A percentile compares a stretch with the other conserved stretches of the same genome.
phyloP scores from a whole-genome alignment of 2,329 filamentous ascomycete genomes.

The Sporothrix schenckii region DNA sequence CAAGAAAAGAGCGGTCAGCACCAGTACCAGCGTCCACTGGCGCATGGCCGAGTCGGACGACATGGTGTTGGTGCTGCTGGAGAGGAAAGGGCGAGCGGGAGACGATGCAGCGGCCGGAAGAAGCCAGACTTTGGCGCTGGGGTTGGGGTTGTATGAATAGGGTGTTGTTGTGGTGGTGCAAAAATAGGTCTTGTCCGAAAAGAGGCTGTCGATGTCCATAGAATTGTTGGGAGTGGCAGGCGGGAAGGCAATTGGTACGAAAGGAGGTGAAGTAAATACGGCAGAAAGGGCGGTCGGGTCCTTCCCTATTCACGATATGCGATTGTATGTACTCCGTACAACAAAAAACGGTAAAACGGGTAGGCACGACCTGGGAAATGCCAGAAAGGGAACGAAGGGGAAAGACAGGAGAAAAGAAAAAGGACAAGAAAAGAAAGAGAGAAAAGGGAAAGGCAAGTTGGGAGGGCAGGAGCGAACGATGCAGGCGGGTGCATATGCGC shows the following conservation, averaged over 20 bases:
- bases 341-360: conserved; percentile 17
- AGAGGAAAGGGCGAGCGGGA: background rate
- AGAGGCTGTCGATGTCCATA: conserved; percentile 20
- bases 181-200: conserved; percentile 23
- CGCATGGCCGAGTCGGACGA: conserved; percentile 55
- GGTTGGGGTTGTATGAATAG: background rate
- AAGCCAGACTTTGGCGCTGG: conserved; percentile 4
- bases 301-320: background rate
- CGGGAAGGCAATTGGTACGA: background rate
- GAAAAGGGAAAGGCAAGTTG: conserved; percentile 17
- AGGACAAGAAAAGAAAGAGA: background rate
- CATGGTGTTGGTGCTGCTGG: conserved; percentile 45
- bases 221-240: background rate
- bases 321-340: background rate
- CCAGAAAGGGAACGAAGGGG: background rate
- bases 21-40: conserved; percentile 61
- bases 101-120: conserved; percentile 11
- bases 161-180: conserved; percentile 12
- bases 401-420: background rate
- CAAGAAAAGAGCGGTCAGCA: conserved; percentile 61
- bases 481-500: conserved; percentile 27
- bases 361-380: background rate
- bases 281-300: background rate
- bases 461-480: conserved; percentile 19
- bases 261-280: conserved; percentile 19